Conservation (phyloP, 805 yeast species). For the Saturnispora ahearnii region DNA sequence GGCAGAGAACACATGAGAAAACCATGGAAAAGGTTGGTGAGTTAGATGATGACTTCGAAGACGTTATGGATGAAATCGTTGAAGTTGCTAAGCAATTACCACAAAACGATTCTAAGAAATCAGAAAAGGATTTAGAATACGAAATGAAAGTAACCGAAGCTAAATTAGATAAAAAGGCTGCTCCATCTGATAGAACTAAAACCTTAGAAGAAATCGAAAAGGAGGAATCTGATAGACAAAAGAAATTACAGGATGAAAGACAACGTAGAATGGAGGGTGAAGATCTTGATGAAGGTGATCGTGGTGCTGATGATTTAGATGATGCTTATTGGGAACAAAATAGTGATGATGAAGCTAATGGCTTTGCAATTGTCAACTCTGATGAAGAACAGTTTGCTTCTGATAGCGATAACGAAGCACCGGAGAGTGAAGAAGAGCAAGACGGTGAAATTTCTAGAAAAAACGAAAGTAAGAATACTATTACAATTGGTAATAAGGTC, state of each 20-base stretch:
- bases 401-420: slow-evolving; percentile 30
- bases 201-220: slow-evolving; percentile 60
- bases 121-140: slow-evolving; percentile 42
- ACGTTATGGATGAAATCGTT: slow-evolving; percentile 40
- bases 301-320: slow-evolving; percentile 59
- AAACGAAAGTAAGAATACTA: slow-evolving; percentile 15
- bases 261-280: slow-evolving; percentile 66
- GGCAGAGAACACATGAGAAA: slow-evolving; percentile 56
- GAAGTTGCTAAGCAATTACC: slow-evolving; percentile 20
- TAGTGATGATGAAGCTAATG: slow-evolving; percentile 39
- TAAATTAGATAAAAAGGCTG: slow-evolving; percentile 65
- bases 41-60: slow-evolving; percentile 66
- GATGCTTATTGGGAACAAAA: slow-evolving; percentile 61
- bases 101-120: slow-evolving; percentile 24
- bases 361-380: slow-evolving; percentile 33
- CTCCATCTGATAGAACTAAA: slow-evolving; percentile 73
- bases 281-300: slow-evolving; percentile 26
- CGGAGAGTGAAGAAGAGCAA: slow-evolving; percentile 22
- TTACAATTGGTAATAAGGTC: slow-evolving; percentile 28
- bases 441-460: slow-evolving; percentile 7
- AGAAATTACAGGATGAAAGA: slow-evolving; percentile 59
- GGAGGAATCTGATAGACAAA: slow-evolving; percentile 53
- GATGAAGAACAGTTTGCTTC: slow-evolving; percentile 28
- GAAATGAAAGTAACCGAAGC: slow-evolving; percentile 60
- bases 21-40: slow-evolving; percentile 53